Percentiles rank a stretch among this genome's conserved stretches.
Evolutionary conservation across 2,329 filamentous ascomycete genomes (phyloP).

Genomic region (Trichoderma sp.): DNA sequence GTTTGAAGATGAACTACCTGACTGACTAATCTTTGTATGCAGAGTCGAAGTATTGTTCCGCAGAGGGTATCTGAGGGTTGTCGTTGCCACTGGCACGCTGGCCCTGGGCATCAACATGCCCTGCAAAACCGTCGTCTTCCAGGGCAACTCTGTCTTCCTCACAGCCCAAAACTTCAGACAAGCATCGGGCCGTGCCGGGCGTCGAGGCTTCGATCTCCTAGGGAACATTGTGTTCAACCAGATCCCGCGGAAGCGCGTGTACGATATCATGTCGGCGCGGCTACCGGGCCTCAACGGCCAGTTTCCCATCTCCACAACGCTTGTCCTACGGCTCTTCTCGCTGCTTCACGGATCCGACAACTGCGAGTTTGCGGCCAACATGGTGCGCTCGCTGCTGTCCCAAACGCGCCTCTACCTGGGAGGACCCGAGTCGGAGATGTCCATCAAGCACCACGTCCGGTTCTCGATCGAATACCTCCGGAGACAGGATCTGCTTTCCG

Average conservation of each 20-base stretch:
- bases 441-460: conserved; percentile 73
- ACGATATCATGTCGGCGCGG: conserved; percentile 70
- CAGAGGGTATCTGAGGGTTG: conserved; percentile 68
- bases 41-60: conserved; percentile 72
- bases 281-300: conserved; percentile 75
- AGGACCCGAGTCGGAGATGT: conserved; percentile 66
- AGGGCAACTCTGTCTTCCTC: conserved; percentile 71
- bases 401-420: conserved; percentile 72
- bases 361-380: conserved; percentile 61
- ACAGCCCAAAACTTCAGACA: conserved; percentile 78
- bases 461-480: conserved; percentile 82
- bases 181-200: conserved; percentile 74
- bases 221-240: conserved; percentile 80
- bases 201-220: conserved; percentile 77
- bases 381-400: conserved; percentile 68
- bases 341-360: conserved; percentile 67
- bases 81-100: conserved; percentile 75
- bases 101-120: conserved; percentile 83
- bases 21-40: not conserved
- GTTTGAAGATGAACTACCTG: not conserved
- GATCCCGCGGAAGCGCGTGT: conserved; percentile 61
- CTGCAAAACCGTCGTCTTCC: conserved; percentile 79
- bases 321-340: conserved; percentile 69
- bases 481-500: conserved; percentile 65
- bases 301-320: conserved; percentile 74